These are phyloP conservation scores for Phaeosphaeria sp. DNA, from an alignment of 2,329 filamentous ascomycete genomes.

Conservation along the genomic window DNA sequence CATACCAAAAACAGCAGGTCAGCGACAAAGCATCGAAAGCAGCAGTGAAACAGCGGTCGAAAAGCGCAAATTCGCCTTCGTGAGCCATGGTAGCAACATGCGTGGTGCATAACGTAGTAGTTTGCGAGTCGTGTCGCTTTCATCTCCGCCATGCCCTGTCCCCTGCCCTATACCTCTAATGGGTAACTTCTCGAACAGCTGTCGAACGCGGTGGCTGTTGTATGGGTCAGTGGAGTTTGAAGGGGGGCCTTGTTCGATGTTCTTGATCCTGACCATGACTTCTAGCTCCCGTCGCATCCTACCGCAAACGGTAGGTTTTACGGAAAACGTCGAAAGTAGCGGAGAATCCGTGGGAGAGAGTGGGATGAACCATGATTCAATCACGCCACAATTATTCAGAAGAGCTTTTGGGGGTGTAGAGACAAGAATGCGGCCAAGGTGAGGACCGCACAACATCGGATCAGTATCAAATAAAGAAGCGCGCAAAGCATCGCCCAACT, in stretches of 20 bases:
- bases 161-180: not conserved
- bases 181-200: not conserved
- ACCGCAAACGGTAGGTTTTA: conserved; percentile 11
- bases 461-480: not conserved
- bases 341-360: conserved; percentile 3
- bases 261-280: not conserved
- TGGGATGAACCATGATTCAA: not conserved
- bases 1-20: not conserved
- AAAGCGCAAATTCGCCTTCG: not conserved
- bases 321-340: conserved; percentile 13
- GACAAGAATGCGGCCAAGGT: not conserved
- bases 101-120: not conserved
- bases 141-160: not conserved
- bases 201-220: conserved; percentile 3
- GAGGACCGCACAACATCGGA: not conserved
- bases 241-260: not conserved
- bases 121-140: not conserved
- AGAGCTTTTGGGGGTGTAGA: not conserved
- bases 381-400: not conserved
- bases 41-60: not conserved
- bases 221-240: not conserved
- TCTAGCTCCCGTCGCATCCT: not conserved
- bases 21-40: not conserved
- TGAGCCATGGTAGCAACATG: not conserved
- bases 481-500: not conserved